phyloP scores from a whole-genome alignment of 2,329 filamentous ascomycete species.

The Emergomyces africanus region DNA sequence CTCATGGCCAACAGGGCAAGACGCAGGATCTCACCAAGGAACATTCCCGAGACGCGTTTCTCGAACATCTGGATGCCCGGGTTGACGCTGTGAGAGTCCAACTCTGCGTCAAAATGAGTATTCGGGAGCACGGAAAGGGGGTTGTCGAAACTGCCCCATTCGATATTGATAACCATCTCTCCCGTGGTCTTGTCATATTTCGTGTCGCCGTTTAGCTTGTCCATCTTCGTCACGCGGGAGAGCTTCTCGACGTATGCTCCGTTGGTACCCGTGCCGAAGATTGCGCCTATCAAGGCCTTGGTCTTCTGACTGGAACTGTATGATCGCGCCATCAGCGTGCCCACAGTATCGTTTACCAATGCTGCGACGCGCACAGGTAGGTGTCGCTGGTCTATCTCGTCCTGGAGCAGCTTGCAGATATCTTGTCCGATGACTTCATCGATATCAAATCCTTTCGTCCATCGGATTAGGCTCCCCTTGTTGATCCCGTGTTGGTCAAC shows the following conservation, averaged over 20 bases:
- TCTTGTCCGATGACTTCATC: conserved; percentile 89
- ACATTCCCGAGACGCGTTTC: conserved; percentile 97
- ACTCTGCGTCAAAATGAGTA: conserved; percentile 65
- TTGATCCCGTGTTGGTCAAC: conserved; percentile 92
- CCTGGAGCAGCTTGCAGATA: conserved; percentile 79
- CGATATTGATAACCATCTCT: conserved; percentile 95
- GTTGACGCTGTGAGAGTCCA: conserved; percentile 74
- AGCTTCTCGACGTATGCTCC: conserved; percentile 95
- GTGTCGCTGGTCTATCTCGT: conserved; percentile 72
- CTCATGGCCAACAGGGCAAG: conserved; percentile 61
- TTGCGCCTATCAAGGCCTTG: conserved; percentile 84
- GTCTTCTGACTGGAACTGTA: conserved; percentile 82
- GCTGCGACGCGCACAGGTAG: conserved; percentile 92
- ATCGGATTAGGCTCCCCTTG: conserved; percentile 83
- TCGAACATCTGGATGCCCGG: conserved; percentile 98
- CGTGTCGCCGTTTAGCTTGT: conserved; percentile 35
- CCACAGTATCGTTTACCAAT: conserved; percentile 93
- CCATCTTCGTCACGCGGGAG: conserved; percentile 66
- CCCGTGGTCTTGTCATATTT: conserved; percentile 66
- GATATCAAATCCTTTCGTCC: conserved; percentile 99
- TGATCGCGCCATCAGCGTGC: conserved; percentile 92
- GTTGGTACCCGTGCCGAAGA: conserved; percentile 96
- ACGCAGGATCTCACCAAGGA: conserved; percentile 85
- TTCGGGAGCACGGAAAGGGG: conserved; percentile 74
- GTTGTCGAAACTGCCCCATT: conserved; percentile 99